Conservation (phyloP, 768 basidiomycete genomes). For the Lentinula guzmanii region DNA sequence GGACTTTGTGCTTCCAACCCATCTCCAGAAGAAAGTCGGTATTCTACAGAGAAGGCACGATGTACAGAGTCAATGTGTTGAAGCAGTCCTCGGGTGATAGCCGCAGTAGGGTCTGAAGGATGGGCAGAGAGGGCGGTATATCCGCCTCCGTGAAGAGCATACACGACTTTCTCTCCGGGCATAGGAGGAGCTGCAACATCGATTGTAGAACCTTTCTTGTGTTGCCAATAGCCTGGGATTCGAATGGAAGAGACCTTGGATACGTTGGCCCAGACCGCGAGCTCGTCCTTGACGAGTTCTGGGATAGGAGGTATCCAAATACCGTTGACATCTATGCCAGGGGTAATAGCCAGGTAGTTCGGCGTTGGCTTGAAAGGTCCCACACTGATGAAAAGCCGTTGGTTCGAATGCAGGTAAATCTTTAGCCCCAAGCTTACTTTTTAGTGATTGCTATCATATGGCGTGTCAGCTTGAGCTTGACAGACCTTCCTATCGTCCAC, state of each 20-base stretch:
- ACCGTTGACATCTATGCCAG: constrained; percentile 35
- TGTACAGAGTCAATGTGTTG: constrained; percentile 35
- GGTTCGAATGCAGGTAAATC: background rate
- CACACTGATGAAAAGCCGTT: constrained; percentile 20
- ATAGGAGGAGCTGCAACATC: constrained; percentile 29
- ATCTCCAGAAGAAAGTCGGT: constrained; percentile 51
- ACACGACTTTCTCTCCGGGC: constrained; percentile 53
- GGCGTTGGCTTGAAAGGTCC: constrained; percentile 26
- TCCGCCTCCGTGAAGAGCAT: constrained; percentile 59
- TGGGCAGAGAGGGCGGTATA: constrained; percentile 51
- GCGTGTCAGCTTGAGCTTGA: constrained; percentile 30
- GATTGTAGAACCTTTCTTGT: constrained; percentile 32
- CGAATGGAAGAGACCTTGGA: constrained; percentile 33
- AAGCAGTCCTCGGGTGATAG: constrained; percentile 41
- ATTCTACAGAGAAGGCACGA: constrained; percentile 61
- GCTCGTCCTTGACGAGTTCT: constrained; percentile 35
- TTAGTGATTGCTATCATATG: constrained; percentile 16
- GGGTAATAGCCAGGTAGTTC: constrained; percentile 33
- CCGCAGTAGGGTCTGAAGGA: constrained; percentile 41
- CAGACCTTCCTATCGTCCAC: constrained; percentile 36
- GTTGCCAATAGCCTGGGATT: constrained; percentile 55
- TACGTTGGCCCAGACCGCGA: constrained; percentile 32
- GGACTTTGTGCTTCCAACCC: constrained; percentile 41
- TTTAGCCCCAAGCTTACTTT: constrained; percentile 19
- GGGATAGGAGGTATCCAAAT: constrained; percentile 42